These are phyloP conservation scores for Tympanopsis confertula DNA, from an alignment of 2,329 filamentous ascomycete genomes.

Conservation along the genomic window DNA sequence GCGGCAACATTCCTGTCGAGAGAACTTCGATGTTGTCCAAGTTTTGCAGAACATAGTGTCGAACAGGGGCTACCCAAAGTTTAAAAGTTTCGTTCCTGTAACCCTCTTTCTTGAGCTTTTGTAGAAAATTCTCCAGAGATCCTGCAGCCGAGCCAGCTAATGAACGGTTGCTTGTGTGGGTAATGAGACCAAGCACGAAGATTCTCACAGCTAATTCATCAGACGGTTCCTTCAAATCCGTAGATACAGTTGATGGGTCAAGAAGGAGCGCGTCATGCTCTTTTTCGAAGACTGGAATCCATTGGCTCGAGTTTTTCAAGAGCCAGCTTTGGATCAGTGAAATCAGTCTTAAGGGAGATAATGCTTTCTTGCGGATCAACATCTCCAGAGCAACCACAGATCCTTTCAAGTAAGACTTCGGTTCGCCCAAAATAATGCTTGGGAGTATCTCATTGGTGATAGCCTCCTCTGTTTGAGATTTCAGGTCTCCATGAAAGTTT, in stretches of 20 bases:
- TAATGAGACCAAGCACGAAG: not conserved
- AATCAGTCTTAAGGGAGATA: conserved; percentile 17
- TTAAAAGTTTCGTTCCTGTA: conserved; percentile 7
- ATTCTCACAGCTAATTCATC: not conserved
- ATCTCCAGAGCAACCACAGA: conserved; percentile 20
- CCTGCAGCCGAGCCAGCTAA: conserved; percentile 15
- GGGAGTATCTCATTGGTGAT: conserved; percentile 17
- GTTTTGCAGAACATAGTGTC: conserved; percentile 20
- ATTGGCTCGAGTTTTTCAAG: conserved; percentile 13
- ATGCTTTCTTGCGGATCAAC: conserved; percentile 21
- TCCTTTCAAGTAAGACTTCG: conserved; percentile 21
- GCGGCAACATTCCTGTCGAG: conserved; percentile 20
- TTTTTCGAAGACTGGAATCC: conserved; percentile 17
- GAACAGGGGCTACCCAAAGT: conserved; percentile 22
- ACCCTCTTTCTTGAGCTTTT: conserved; percentile 12
- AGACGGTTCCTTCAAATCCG: no score
- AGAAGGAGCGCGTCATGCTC: conserved; percentile 16
- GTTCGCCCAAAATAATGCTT: conserved; percentile 22
- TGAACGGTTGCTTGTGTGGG: conserved; percentile 9
- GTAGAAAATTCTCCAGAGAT: conserved; percentile 13
- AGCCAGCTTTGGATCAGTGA: conserved; percentile 18
- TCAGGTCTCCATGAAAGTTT: no score
- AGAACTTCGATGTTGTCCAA: conserved; percentile 19
- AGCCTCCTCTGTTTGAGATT: conserved; percentile 1
- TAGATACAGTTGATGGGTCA: no score